phyloP scores from a whole-genome alignment of 345 rosid species.

The Corchorus capsularis region DNA sequence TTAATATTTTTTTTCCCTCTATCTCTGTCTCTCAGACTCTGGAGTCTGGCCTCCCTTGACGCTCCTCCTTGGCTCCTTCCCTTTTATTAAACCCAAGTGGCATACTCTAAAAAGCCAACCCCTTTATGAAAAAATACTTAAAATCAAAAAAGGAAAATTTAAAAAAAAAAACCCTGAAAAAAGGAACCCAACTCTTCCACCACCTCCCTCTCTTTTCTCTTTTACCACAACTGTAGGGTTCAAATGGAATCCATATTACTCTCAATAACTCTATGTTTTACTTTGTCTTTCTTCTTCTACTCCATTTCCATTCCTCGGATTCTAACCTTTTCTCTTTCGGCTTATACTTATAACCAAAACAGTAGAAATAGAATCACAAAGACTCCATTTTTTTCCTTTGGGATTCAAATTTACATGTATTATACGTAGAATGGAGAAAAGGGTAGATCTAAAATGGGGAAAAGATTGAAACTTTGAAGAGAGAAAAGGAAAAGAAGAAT shows the following conservation, averaged over 20 bases:
- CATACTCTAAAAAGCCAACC: slow-evolving; percentile 53
- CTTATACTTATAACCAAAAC: not conserved
- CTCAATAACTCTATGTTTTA: slow-evolving; percentile 28
- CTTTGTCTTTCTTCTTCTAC: slow-evolving; percentile 9
- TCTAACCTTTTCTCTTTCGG: slow-evolving; percentile 30
- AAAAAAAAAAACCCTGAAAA: not conserved
- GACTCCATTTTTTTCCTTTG: not conserved
- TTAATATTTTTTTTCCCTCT: not conserved
- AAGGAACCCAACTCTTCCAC: slow-evolving; percentile 29
- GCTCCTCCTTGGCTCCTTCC: slow-evolving; percentile 72
- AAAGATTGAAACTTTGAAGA: slow-evolving; percentile 10
- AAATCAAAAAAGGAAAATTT: slow-evolving; percentile 16
- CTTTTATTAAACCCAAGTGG: slow-evolving; percentile 52
- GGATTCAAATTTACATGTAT: slow-evolving; percentile 9
- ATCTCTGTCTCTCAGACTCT: not conserved
- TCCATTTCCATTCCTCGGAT: slow-evolving; percentile 48
- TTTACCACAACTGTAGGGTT: slow-evolving; percentile 47
- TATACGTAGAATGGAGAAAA: slow-evolving; percentile 5
- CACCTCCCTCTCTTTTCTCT: slow-evolving; percentile 20
- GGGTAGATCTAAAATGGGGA: slow-evolving; percentile 28
- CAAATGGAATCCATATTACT: slow-evolving; percentile 41
- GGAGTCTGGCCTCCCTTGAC: slow-evolving; percentile 29
- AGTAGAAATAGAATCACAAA: not conserved
- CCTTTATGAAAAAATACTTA: slow-evolving; percentile 19
- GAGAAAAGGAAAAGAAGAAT: not conserved